These are phyloP conservation scores for Epichloe aotearoae DNA, from an alignment of 2,329 filamentous ascomycete species.

Conservation along the genomic window DNA sequence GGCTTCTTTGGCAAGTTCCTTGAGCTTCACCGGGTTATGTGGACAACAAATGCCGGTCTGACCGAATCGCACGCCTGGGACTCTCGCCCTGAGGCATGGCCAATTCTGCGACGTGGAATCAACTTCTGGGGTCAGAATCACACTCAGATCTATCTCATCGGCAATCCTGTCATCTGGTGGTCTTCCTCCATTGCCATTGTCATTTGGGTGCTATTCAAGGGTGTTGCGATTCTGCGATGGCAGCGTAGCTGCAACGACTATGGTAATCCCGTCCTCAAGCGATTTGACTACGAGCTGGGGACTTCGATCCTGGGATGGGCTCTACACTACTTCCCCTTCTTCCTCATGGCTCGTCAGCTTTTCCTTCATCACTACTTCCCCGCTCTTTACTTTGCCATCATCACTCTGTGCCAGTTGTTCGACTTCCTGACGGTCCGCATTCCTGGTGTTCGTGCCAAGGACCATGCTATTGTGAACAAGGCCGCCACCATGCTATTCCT, in stretches of 20 bases:
- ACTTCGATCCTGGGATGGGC: constrained; percentile 86
- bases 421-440: constrained; percentile 74
- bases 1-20: constrained; percentile 97
- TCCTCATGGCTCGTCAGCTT: constrained; percentile 91
- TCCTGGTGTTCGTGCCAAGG: constrained; percentile 50
- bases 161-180: constrained; percentile 94
- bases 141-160: constrained; percentile 91
- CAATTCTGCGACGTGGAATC: constrained; percentile 81
- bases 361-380: constrained; percentile 99
- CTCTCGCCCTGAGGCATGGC: constrained; percentile 87
- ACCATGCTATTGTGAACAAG: constrained; percentile 58
- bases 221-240: constrained; percentile 76
- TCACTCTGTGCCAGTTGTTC: constrained; percentile 77
- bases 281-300: constrained; percentile 95
- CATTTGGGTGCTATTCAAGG: constrained; percentile 76
- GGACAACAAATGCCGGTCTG: constrained; percentile 92
- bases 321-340: constrained; percentile 98
- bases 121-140: constrained; percentile 97
- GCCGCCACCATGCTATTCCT: constrained; percentile 63
- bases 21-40: constrained; percentile 97
- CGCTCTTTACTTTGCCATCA: constrained; percentile 86
- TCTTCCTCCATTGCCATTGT: constrained; percentile 65
- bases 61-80: constrained; percentile 98
- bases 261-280: constrained; percentile 68
- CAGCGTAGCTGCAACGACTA: constrained; percentile 90